These are phyloP conservation scores for Colletotrichum cereale DNA, from an alignment of 2,329 filamentous ascomycete species.

Conservation along the genomic window DNA sequence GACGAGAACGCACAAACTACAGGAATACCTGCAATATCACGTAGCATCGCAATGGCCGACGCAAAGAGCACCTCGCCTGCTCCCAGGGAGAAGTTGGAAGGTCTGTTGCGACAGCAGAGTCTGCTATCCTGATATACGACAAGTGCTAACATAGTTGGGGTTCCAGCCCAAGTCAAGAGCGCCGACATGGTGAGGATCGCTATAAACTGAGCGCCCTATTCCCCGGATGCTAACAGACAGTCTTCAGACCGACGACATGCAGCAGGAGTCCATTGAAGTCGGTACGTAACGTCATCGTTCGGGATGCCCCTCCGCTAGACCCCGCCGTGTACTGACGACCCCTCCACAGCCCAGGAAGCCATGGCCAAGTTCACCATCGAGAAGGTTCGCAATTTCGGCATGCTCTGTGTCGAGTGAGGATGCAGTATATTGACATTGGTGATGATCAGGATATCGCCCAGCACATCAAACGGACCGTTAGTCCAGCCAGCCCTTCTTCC, in stretches of 20 bases:
- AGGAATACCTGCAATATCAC: background rate
- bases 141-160: conserved; percentile 23
- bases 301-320: conserved; percentile 5
- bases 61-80: conserved; percentile 57
- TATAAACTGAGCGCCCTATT: conserved; percentile 32
- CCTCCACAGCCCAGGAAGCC: conserved; percentile 68
- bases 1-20: background rate
- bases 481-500: conserved; percentile 44
- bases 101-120: conserved; percentile 56
- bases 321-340: conserved; percentile 25
- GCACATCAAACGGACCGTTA: conserved; percentile 92
- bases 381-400: conserved; percentile 58
- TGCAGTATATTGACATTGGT: conserved; percentile 28
- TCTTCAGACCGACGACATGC: conserved; percentile 92
- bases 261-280: conserved; percentile 93
- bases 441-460: conserved; percentile 85
- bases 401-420: background rate
- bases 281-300: conserved; percentile 70
- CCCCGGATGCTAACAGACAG: conserved; percentile 49
- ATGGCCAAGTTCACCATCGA: conserved; percentile 74
- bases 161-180: conserved; percentile 92
- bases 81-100: conserved; percentile 81
- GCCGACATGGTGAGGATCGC: conserved; percentile 87
- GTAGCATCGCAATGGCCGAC: conserved; percentile 53
- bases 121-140: conserved; percentile 8